Percentiles rank a stretch among this genome's conserved stretches.
phyloP scores from a whole-genome alignment of 495 filamentous ascomycete genomes.

The Penicillium diatomitis region DNA sequence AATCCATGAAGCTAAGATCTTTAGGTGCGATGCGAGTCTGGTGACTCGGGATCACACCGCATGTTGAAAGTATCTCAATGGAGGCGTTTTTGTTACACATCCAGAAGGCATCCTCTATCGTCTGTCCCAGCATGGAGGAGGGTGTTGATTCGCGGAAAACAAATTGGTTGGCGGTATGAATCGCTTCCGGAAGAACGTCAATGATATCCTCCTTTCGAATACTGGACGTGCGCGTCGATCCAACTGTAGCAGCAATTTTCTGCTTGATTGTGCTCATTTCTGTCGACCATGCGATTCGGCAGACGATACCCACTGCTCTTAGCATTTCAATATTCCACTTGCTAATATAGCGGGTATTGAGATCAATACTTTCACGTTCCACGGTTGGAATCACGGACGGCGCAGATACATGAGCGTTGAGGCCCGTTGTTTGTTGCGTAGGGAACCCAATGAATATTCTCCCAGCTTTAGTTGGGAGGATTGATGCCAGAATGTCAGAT shows the following conservation, averaged over 20 bases:
- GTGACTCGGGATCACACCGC: constrained; percentile 69
- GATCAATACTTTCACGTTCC: constrained; percentile 93
- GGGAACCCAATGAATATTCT: constrained; percentile 96
- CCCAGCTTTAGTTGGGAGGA: constrained; percentile 81
- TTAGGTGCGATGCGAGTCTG: constrained; percentile 71
- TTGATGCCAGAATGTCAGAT: constrained; percentile 75
- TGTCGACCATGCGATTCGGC: constrained; percentile 73
- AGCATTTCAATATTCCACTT: constrained; percentile 97
- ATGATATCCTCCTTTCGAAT: constrained; percentile 52
- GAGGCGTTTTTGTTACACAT: constrained; percentile 68
- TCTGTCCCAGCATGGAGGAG: constrained; percentile 64
- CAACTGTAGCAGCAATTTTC: constrained; percentile 22
- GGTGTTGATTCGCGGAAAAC: constrained; percentile 84
- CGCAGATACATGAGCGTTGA: constrained; percentile 94
- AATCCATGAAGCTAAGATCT: constrained; percentile 79
- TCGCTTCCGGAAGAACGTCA: constrained; percentile 63
- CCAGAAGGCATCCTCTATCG: constrained; percentile 93
- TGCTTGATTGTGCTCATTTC: constrained; percentile 71
- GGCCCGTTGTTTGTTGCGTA: constrained; percentile 90
- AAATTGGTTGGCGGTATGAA: constrained; percentile 65
- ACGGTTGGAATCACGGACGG: constrained; percentile 96
- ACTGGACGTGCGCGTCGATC: constrained; percentile 41
- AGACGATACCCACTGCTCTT: constrained; percentile 79
- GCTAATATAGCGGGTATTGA: constrained; percentile 88
- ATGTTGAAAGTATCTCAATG: constrained; percentile 81